Base-by-base conservation (phyloP, 352 stramenopile species). In the Thraustotheca clavata region DNA sequence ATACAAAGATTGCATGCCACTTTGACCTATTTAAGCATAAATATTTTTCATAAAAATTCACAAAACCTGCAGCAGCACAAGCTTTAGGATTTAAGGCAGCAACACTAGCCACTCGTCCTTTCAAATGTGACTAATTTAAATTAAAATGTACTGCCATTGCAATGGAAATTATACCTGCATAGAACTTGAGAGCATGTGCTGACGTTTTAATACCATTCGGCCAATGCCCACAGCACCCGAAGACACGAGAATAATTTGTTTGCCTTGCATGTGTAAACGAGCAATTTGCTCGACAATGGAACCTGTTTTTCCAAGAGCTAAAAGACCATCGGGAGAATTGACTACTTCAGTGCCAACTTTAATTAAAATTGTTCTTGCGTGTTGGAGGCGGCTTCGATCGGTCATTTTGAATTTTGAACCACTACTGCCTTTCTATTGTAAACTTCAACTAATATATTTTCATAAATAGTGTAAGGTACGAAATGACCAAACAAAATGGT, bases 311-410 rank as follows among this genome's bases (percentile, higher is more conserved):
- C 83, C 83, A 74, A 93, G 87, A 48, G 83, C 77, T 47, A 93
- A 67, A 22, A 91, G 66, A 3, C 83, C 83, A 41, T 91, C 78
- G 22, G 76, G 68, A 46, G 81, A 91, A 72, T 89, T 80, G 57
- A 93, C 82, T 62, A 91, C 89, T 71, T 93, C 83, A 29, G 81
- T 91, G 69, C 83, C 83, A 67, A 93, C 88, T 65, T 93, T 93
- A 62, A 93, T 75, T 35, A 93, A 74, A 67, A 93, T 86, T 24
- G 80, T 89, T 14, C 62, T 47, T n/a, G 67, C 49, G 43, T 70
- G 55, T 36, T 67, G 26, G 46, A 70, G 57, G 12, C 31, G 24
- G 39, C 35, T 57, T 16, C 55, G 55, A n/a, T 60, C 26, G 50
- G 20, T 22, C 27, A 60, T 59, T 31, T 20, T 54, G 47, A 46